A percentile compares a stretch with the other conserved stretches of the same genome.
phyloP scores from a whole-genome alignment of 306 rosid species.

The Fragaria ananassa region DNA sequence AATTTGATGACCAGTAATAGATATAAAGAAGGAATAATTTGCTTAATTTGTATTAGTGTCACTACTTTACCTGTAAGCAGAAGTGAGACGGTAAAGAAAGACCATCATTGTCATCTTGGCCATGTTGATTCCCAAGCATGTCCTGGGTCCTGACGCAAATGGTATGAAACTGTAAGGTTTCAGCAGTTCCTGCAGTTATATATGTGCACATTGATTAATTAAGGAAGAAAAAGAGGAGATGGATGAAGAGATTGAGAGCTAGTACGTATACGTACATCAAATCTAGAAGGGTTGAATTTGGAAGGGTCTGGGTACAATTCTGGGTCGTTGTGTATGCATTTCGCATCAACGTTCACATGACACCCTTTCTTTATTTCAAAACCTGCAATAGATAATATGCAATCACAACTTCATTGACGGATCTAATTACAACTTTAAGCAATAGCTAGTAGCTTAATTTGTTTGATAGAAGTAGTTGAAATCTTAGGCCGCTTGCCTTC shows the following conservation, averaged over 20 bases:
- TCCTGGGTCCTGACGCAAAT: constrained; percentile 71
- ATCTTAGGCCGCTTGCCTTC: too few relatives aligned
- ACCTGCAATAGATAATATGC: constrained; percentile 28
- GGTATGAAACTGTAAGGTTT: constrained; percentile 36
- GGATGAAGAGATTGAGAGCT: too few relatives aligned
- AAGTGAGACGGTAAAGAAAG: constrained; percentile 51
- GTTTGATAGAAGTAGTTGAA: too few relatives aligned
- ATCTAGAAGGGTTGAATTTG: constrained; percentile 68
- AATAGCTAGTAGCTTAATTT: too few relatives aligned
- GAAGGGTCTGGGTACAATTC: constrained; percentile 51
- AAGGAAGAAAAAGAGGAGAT: too few relatives aligned
- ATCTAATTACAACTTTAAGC: too few relatives aligned
- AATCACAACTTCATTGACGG: not conserved
- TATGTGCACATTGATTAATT: too few relatives aligned
- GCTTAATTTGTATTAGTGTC: too few relatives aligned
- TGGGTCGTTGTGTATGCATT: constrained; percentile 60
- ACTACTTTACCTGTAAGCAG: constrained; percentile 37
- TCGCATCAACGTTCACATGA: constrained; percentile 65
- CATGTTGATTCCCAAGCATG: constrained; percentile 68
- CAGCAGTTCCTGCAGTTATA: too few relatives aligned
- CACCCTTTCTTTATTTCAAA: constrained; percentile 67
- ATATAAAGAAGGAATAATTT: too few relatives aligned
- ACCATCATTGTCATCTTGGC: constrained; percentile 62
- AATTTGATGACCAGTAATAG: not conserved
- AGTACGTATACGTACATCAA: constrained; percentile 36